Evolutionary conservation across 306 rosid species (phyloP).

Genomic region (Lablab purpureus): DNA sequence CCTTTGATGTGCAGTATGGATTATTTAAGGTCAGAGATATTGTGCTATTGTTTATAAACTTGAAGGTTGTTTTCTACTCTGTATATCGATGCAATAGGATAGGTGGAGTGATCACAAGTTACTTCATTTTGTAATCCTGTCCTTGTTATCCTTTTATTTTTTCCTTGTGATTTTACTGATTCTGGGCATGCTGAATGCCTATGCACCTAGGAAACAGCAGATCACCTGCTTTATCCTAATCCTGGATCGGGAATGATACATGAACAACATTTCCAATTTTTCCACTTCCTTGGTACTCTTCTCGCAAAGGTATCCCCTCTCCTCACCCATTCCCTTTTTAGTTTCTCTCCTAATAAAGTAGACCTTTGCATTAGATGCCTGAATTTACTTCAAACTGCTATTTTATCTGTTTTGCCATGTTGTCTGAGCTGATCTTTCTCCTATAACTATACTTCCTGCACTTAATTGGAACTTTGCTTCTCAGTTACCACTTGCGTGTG

Average conservation of each 20-base stretch:
- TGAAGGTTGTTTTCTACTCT: not conserved
- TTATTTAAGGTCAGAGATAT: slow-evolving; percentile 77
- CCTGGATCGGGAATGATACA: slow-evolving; percentile 99
- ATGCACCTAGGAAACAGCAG: slow-evolving; percentile 77
- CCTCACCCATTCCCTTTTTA: not conserved
- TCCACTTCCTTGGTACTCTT: slow-evolving; percentile 93
- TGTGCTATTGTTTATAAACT: slow-evolving; percentile 13
- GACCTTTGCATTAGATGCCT: slow-evolving; percentile 15
- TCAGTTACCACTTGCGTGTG: slow-evolving; percentile 33
- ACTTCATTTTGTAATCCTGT: slow-evolving; percentile 8
- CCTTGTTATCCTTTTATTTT: slow-evolving; percentile 26
- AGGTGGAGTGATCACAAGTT: slow-evolving; percentile 4
- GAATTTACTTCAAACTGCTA: slow-evolving; percentile 16
- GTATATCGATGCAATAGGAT: not conserved
- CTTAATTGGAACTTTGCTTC: slow-evolving; percentile 37
- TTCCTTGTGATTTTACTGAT: slow-evolving; percentile 39
- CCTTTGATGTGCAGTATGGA: slow-evolving; percentile 99
- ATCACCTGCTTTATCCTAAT: slow-evolving; percentile 95
- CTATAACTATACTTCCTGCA: slow-evolving; percentile 1
- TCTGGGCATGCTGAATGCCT: slow-evolving; percentile 44
- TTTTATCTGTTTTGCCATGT: slow-evolving; percentile 21
- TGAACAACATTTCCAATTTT: slow-evolving; percentile 97
- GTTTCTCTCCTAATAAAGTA: not conserved
- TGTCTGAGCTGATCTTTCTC: slow-evolving; percentile 1
- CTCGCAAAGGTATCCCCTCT: slow-evolving; percentile 77